Percentiles rank a stretch among this genome's conserved stretches.
Conservation (phyloP, 2,329 filamentous ascomycete genomes). For the Parascedosporium putredinis region DNA sequence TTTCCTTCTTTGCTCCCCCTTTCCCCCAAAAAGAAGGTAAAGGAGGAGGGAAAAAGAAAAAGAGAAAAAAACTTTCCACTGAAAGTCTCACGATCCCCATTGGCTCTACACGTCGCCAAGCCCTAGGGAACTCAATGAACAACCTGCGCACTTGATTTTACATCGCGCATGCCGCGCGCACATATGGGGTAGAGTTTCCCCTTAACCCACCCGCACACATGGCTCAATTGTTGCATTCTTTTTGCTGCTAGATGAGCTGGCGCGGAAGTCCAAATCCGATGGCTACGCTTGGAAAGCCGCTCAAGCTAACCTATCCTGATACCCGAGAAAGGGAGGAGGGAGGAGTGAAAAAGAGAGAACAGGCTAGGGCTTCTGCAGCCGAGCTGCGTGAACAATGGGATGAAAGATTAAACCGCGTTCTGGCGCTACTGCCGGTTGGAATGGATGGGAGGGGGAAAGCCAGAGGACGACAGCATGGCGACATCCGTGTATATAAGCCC, state of each 20-base stretch:
- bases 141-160: not conserved
- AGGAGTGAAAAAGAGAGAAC: no score
- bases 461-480: not conserved
- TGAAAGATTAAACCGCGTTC: not conserved
- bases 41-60: no score
- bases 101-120: not conserved
- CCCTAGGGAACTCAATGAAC: not conserved
- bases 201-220: not conserved
- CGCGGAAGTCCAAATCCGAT: not conserved
- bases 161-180: constrained; percentile 1
- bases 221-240: constrained; percentile 3
- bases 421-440: not conserved
- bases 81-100: no score
- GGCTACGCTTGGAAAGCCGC: not conserved
- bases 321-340: no score
- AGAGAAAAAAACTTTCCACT: no score
- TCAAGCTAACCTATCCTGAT: not conserved
- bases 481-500: not conserved
- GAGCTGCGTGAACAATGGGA: not conserved
- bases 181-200: not conserved
- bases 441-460: not conserved
- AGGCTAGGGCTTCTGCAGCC: not conserved
- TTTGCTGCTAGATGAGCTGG: constrained; percentile 2
- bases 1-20: not conserved
- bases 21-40: no score